Base-by-base conservation (phyloP, 1,139 yeast species). In the Yamadazyma aaseri region DNA sequence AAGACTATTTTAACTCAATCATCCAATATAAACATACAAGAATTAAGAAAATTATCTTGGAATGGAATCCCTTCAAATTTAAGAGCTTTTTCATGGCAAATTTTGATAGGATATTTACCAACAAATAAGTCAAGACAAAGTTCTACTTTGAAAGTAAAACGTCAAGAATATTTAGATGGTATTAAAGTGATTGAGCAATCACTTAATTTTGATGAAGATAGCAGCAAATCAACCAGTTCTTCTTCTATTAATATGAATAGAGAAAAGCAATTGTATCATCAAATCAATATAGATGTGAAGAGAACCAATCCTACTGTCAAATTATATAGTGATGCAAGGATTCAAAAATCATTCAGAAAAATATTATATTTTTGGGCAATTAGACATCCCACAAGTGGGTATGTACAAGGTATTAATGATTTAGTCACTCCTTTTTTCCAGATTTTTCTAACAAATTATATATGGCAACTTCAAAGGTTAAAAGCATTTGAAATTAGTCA, bases 401-500 rank as follows among this genome's bases (percentile, higher is more conserved):
- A 92, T 58, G 99, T 92, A n/a, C 99, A 92, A 60, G 99, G 99
- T 17, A 94, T 92, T 38, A 92, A 92, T 56, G 99, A 92, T 58
- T 70, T 92, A 36, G 89, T 83, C 12, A 92, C 97, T 0, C 98
- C 99, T 1, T 89, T 94, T 56, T 90, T 76, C 58, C 96, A 92
- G 57, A 82, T 92, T 0, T 92, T 92, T 53, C 59, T 94, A 34
- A 71, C 80, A 3, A 81, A 82, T 41, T 90, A 90, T 54, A 49
- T 81, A 27, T 64, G 72, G 73, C 74, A 67, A 45, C 45, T 69
- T 17, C 73, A 68, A 39, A 41, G 56, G 26, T 46, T 46, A 15
- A 49, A 46, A 31, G 46, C 44, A 4, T 41, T 38, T 12, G 40
- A 46, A 17, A 26, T 37, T 4, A 49, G 45, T 2, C 39, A 40